A percentile compares a stretch with the other conserved stretches of the same genome.
phyloP scores from a whole-genome alignment of 306 rosid species.

The Citrullus mucosospermus region DNA sequence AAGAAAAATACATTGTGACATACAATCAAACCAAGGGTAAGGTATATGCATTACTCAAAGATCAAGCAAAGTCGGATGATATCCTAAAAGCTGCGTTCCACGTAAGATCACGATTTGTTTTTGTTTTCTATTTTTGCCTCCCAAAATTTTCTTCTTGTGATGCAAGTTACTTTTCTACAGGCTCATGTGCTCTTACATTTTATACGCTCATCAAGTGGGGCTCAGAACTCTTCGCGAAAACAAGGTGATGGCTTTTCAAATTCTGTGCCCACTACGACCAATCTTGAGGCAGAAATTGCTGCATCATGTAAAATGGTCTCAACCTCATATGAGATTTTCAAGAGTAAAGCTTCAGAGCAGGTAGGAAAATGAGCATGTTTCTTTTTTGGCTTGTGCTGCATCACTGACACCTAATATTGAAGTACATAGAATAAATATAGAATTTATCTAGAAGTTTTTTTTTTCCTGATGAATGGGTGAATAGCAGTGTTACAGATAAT shows the following conservation, averaged over 20 bases:
- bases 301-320: conserved; percentile 74
- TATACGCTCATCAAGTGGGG: conserved; percentile 32
- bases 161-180: conserved; percentile 32
- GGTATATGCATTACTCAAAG: conserved; percentile 89
- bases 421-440: not conserved
- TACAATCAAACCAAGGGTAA: conserved; percentile 68
- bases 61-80: conserved; percentile 92
- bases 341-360: conserved; percentile 73
- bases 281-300: conserved; percentile 51
- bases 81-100: conserved; percentile 93
- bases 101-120: conserved; percentile 40
- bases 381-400: not conserved
- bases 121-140: not conserved
- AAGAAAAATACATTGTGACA: conserved; percentile 75
- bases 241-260: conserved; percentile 23
- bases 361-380: conserved; percentile 26
- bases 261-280: conserved; percentile 23
- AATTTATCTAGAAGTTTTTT: not conserved
- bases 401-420: not conserved
- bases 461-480: not conserved
- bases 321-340: conserved; percentile 57
- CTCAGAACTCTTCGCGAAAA: conserved; percentile 22
- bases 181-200: conserved; percentile 85
- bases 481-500: not conserved
- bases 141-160: conserved; percentile 5